A percentile compares a stretch with the other conserved stretches of the same genome.
These are phyloP conservation scores for Pouteria campechiana DNA, from an alignment of 179 eudicot genomes.

Conservation along the genomic window DNA sequence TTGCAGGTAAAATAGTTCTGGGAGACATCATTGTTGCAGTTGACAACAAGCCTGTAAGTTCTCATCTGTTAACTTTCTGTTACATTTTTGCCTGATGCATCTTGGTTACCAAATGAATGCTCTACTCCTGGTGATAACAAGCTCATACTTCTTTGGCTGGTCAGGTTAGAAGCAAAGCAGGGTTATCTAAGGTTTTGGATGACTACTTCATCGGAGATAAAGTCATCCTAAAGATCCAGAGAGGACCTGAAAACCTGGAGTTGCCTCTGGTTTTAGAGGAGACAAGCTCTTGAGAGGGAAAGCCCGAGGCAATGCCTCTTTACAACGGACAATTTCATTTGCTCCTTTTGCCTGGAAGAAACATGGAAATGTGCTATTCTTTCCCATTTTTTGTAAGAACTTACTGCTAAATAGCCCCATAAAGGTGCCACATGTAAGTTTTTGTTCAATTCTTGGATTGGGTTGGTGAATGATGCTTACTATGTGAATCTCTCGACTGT, in stretches of 20 bases:
- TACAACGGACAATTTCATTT: too few species aligned
- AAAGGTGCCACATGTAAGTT: too few species aligned
- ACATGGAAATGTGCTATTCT: neutral
- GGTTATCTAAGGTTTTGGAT: constrained; percentile 56
- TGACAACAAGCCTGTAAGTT: constrained; percentile 67
- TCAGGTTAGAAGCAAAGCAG: constrained; percentile 87
- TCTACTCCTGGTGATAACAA: neutral
- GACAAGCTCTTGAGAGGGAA: constrained; percentile 22
- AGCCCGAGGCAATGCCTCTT: too few species aligned
- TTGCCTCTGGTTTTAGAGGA: constrained; percentile 61
- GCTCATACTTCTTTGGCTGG: constrained; percentile 5
- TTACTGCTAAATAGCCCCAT: too few species aligned
- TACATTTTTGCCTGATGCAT: neutral
- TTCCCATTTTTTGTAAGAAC: neutral
- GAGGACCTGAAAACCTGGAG: constrained; percentile 61
- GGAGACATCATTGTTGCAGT: constrained; percentile 86
- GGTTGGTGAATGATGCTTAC: too few species aligned
- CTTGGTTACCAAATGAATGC: neutral
- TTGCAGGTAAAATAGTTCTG: constrained; percentile 85
- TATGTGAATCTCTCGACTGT: too few species aligned
- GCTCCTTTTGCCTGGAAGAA: neutral
- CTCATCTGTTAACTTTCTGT: neutral
- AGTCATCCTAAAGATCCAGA: constrained; percentile 52
- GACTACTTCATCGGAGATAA: constrained; percentile 71
- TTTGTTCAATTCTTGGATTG: too few species aligned